Conservation (phyloP, 805 yeast species). For the Candida sakaeoensis region DNA sequence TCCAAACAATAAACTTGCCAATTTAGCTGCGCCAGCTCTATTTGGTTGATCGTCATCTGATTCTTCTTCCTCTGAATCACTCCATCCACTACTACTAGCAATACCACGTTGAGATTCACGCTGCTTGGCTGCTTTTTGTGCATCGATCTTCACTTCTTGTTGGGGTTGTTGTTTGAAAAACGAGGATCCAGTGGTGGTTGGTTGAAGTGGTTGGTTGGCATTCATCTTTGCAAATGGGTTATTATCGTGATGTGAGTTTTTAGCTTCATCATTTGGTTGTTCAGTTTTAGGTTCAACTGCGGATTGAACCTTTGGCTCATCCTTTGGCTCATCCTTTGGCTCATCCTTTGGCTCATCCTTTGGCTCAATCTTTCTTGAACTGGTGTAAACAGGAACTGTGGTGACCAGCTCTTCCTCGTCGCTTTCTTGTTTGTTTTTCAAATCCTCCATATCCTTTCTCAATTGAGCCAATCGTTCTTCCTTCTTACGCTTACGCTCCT, state of each 20-base stretch:
- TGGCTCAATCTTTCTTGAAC: conserved; percentile 7
- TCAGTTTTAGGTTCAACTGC: background rate
- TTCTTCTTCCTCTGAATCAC: conserved; percentile 39
- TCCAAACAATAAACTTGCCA: conserved; percentile 52
- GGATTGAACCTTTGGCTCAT: background rate
- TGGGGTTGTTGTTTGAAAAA: conserved; percentile 49
- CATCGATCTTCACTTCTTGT: conserved; percentile 41
- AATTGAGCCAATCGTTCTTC: conserved; percentile 58
- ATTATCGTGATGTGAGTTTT: conserved; percentile 30
- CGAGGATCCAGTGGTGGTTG: conserved; percentile 29
- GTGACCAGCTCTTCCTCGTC: conserved; percentile 29
- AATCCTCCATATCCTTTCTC: conserved; percentile 56
- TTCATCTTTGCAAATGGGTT: conserved; percentile 49
- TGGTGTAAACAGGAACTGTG: conserved; percentile 16
- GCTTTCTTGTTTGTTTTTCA: conserved; percentile 31
- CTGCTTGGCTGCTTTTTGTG: conserved; percentile 62
- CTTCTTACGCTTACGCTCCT: conserved; percentile 50
- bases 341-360: background rate
- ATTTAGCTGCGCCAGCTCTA: conserved; percentile 52
- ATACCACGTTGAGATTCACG: conserved; percentile 67
- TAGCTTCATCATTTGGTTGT: conserved; percentile 2
- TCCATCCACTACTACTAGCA: conserved; percentile 43
- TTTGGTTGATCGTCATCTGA: conserved; percentile 50
- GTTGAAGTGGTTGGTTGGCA: conserved; percentile 5
- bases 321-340: conserved; percentile 4